Evolutionary conservation across 495 filamentous ascomycete species (phyloP), one percentile per base, ranked within the genome.

Genomic region (Lepidopterella palustris): DNA sequence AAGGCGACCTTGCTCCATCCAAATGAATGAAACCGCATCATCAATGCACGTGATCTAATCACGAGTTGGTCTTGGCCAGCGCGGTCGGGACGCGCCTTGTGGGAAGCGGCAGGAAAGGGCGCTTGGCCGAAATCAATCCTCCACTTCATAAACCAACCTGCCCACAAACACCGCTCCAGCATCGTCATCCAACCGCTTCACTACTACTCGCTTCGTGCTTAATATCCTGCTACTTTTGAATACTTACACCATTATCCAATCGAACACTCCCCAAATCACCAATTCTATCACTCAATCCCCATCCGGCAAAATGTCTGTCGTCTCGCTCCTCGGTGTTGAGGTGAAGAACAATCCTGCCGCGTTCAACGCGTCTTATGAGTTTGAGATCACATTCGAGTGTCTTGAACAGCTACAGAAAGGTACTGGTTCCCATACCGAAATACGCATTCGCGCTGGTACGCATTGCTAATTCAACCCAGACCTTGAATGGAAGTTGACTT

Each of bases 351-450:
- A 98, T 76, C 93, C 93, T 60, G 92, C 93, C 61, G 79, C 85
- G 53, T 97, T 97, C 77, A 84, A 81, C 53, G 87, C 87, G 63
- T 82, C 89, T 28, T 98, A 97, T 72, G 82, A 90, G 72, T 96
- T 98, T 56, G 95, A 98, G 73, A 97, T 98, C 72, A 98, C 93
- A 23, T 98, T 98, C 60, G 95, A 97, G 76, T 97, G 92, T 71
- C 83, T 97, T 18, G 93, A 98, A 77, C 78, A 82, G 55, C 81
- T 98, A 24, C 88, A 92, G 72, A 95, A 97, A 75, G 92, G 92
- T 92, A 71, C 55, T n/a, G n/a, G n/a, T n/a, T n/a, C n/a, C n/a
- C n/a, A n/a, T n/a, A n/a, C n/a, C n/a, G n/a, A n/a, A n/a, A n/a
- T n/a, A n/a, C n/a, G n/a, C n/a, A n/a, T n/a, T n/a, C n/a, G n/a